Evolutionary conservation across 2,329 filamentous ascomycete genomes (phyloP).

Genomic region (Exophiala calicioides): DNA sequence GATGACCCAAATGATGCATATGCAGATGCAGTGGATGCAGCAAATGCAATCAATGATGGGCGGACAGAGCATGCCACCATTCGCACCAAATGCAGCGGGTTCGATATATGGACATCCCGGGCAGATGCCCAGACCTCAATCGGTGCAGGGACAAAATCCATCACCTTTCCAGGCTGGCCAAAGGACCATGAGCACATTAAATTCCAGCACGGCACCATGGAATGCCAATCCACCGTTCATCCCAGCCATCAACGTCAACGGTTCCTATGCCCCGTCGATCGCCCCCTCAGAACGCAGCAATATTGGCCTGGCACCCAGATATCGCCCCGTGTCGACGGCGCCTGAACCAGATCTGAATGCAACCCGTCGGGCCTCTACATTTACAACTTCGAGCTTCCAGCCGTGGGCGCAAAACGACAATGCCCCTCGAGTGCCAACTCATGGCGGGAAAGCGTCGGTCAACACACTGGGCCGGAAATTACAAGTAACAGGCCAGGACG

Average conservation of each 20-base stretch:
- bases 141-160: constrained; percentile 21
- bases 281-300: constrained; percentile 96
- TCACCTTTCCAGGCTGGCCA: constrained; percentile 42
- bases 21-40: constrained; percentile 94
- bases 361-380: constrained; percentile 35
- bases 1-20: constrained; percentile 85
- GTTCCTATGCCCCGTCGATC: constrained; percentile 79
- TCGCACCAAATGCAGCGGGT: too few relatives aligned
- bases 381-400: constrained; percentile 38
- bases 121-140: constrained; percentile 20
- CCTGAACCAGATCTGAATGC: constrained; percentile 23
- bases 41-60: constrained; percentile 65
- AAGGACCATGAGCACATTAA: constrained; percentile 82
- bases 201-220: constrained; percentile 55
- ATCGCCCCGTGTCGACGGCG: constrained; percentile 79
- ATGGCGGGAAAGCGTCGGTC: constrained; percentile 30
- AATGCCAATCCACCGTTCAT: constrained; percentile 40
- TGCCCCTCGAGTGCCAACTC: constrained; percentile 26
- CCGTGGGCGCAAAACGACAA: constrained; percentile 39
- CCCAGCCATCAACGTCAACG: constrained; percentile 30
- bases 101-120: constrained; percentile 3
- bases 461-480: constrained; percentile 33
- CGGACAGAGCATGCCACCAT: constrained; percentile 33
- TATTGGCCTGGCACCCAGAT: constrained; percentile 82
- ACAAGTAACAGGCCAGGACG: constrained; percentile 35